Evolutionary conservation across 2,329 filamentous ascomycete genomes (phyloP).

Genomic region (Epichloe baconii): DNA sequence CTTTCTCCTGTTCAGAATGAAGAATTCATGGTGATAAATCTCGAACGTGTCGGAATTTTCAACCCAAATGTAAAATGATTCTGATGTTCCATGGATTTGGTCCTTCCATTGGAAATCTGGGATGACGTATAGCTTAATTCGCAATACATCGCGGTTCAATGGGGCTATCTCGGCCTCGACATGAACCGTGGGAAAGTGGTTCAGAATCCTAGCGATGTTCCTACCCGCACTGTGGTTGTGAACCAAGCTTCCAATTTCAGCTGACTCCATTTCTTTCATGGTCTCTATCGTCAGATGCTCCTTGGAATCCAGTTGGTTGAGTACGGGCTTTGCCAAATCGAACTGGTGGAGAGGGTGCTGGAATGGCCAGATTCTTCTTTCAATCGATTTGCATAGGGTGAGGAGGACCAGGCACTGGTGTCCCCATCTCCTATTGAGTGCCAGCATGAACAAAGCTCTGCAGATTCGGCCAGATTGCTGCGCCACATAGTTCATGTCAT

Average conservation of each 20-base stretch:
- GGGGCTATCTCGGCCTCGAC: constrained; percentile 93
- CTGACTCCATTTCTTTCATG: constrained; percentile 82
- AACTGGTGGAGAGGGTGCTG: constrained; percentile 94
- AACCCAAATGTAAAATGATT: constrained; percentile 98
- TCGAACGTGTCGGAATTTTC: constrained; percentile 96
- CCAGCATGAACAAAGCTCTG: constrained; percentile 92
- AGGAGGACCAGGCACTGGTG: constrained; percentile 86
- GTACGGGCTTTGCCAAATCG: constrained; percentile 69
- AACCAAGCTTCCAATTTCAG: constrained; percentile 81
- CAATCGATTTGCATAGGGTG: constrained; percentile 90
- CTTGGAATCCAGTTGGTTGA: constrained; percentile 77
- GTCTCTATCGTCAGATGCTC: constrained; percentile 63
- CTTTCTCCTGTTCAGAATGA: constrained; percentile 82
- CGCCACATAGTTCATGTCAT: constrained; percentile 87
- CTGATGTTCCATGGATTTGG: constrained; percentile 80
- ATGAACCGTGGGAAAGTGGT: constrained; percentile 83
- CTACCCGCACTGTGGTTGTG: constrained; percentile 82
- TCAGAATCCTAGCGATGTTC: constrained; percentile 66
- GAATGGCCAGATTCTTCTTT: constrained; percentile 89
- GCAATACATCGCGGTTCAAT: constrained; percentile 82
- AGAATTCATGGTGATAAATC: constrained; percentile 96
- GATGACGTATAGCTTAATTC: constrained; percentile 75
- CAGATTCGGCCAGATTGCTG: constrained; percentile 94
- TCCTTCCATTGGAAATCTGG: constrained; percentile 95
- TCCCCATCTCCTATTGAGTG: constrained; percentile 87